These are phyloP conservation scores for Verticillium isaacii DNA, from an alignment of 2,329 filamentous ascomycete genomes.

Conservation along the genomic window DNA sequence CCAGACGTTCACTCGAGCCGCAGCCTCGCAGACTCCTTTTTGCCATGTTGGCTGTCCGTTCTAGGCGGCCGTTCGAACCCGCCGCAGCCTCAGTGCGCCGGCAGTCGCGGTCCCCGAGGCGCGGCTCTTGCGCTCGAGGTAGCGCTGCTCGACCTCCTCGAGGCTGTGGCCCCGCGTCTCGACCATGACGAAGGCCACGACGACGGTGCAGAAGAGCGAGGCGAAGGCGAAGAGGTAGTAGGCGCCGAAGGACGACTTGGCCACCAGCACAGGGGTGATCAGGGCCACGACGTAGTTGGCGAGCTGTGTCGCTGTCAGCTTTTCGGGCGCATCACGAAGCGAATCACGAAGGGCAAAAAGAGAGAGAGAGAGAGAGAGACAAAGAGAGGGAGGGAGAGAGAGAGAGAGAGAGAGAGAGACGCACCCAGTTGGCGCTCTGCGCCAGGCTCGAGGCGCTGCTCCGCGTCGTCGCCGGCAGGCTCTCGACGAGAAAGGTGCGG, in stretches of 20 bases:
- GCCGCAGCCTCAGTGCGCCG: neutral
- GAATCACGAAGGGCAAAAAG: too few relatives aligned
- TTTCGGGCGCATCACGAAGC: neutral
- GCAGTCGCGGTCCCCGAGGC: neutral
- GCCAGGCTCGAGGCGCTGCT: slow-evolving; percentile 50
- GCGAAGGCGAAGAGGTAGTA: slow-evolving; percentile 38
- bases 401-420: too few relatives aligned
- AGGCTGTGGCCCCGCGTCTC: slow-evolving; percentile 37
- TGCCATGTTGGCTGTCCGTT: neutral
- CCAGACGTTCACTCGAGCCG: too few relatives aligned
- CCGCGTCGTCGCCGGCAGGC: slow-evolving; percentile 48
- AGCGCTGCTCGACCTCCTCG: slow-evolving; percentile 30
- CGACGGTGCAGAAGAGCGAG: slow-evolving; percentile 21
- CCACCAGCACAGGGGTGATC: slow-evolving; percentile 34
- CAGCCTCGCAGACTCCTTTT: too few relatives aligned
- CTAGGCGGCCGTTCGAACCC: neutral
- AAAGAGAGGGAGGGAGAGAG: too few relatives aligned
- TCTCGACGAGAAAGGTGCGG: slow-evolving; percentile 48
- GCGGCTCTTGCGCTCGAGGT: neutral
- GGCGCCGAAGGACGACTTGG: slow-evolving; percentile 32
- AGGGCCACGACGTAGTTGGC: slow-evolving; percentile 42
- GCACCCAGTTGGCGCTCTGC: slow-evolving; percentile 47
- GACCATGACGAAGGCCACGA: slow-evolving; percentile 33
- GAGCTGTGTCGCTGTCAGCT: slow-evolving; percentile 17
- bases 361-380: too few relatives aligned